phyloP scores from a whole-genome alignment of 139 green algal species.

The Edaphochlamys debaryana region DNA sequence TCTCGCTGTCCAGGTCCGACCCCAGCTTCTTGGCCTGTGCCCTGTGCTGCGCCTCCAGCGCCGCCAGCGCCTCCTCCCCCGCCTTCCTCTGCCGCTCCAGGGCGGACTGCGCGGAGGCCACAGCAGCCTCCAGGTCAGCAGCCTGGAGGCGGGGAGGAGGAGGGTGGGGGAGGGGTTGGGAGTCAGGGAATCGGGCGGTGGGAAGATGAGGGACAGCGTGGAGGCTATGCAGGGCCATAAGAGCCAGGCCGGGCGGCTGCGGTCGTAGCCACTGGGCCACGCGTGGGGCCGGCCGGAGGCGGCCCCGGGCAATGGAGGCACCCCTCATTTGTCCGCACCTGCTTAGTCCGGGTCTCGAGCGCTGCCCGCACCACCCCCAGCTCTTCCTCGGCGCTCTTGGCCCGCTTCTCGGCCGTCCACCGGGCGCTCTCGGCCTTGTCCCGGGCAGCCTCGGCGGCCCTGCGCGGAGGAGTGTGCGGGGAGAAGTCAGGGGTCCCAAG shows the following conservation, averaged over 20 bases:
- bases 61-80: conserved; percentile 35
- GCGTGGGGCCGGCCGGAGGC: no score
- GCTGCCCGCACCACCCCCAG: not conserved
- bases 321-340: no score
- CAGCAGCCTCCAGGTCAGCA: conserved; percentile 10
- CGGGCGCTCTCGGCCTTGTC: conserved; percentile 33
- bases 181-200: no score
- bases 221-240: no score
- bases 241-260: no score
- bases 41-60: not conserved
- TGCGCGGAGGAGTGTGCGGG: no score
- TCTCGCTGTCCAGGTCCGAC: conserved; percentile 16
- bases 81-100: conserved; percentile 17
- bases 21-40: conserved; percentile 12
- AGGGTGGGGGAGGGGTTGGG: no score
- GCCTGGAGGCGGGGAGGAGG: not conserved
- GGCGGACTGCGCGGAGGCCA: conserved; percentile 4
- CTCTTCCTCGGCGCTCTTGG: conserved; percentile 31
- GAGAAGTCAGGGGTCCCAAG: no score
- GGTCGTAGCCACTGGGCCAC: no score
- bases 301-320: no score
- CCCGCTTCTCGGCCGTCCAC: conserved; percentile 24
- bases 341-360: conserved; percentile 35
- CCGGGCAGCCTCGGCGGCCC: conserved; percentile 36
- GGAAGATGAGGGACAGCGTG: no score